Percentiles rank a stretch among this genome's conserved stretches.
Evolutionary conservation across 768 basidiomycete genomes (phyloP).

Genomic region (Suillus subluteus): DNA sequence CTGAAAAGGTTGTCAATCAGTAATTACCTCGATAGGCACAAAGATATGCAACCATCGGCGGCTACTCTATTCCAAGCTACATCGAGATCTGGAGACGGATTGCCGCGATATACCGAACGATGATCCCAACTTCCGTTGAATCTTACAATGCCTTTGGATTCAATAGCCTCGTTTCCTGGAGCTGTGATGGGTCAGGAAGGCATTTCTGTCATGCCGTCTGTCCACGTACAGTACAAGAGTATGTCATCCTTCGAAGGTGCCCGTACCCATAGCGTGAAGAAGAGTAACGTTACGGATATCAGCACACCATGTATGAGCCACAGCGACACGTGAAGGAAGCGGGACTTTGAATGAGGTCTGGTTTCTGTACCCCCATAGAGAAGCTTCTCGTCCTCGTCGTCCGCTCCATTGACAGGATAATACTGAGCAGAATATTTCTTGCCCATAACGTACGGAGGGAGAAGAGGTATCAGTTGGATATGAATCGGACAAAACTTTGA

Average conservation of each 20-base stretch:
- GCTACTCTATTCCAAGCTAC: conserved; percentile 15
- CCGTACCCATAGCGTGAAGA: conserved; percentile 15
- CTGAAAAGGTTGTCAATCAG: background rate
- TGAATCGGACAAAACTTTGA: background rate
- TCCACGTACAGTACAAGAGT: background rate
- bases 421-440: background rate
- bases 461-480: background rate
- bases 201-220: background rate
- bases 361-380: background rate
- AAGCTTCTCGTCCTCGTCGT: background rate
- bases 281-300: conserved; percentile 1
- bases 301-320: conserved; percentile 13
- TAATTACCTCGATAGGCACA: background rate
- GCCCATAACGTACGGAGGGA: background rate
- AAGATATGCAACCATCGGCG: conserved; percentile 9
- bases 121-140: conserved; percentile 3
- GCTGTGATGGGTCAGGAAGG: conserved; percentile 2
- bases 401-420: background rate
- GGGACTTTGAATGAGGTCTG: background rate
- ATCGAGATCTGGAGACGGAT: conserved; percentile 16
- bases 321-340: background rate
- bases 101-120: conserved; percentile 10
- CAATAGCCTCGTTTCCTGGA: background rate
- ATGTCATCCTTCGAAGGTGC: background rate
- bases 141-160: background rate